phyloP scores from a whole-genome alignment of 73 alveolate genomes.

The Halteria grandinella region DNA sequence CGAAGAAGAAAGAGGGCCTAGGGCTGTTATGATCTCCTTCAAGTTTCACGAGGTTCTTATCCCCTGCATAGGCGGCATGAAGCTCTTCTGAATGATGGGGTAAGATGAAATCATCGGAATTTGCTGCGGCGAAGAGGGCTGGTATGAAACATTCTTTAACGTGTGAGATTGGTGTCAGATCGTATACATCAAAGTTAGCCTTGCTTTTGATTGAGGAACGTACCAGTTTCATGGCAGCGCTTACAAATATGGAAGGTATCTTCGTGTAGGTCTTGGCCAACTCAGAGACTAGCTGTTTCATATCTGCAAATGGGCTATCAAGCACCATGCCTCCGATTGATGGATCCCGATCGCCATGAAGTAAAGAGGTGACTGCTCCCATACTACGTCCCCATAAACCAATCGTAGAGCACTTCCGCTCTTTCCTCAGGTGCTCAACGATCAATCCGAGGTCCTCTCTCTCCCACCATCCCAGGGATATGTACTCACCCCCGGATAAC shows the following conservation, averaged over 20 bases:
- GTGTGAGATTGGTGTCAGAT: slow-evolving; percentile 72
- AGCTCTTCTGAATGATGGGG: slow-evolving; percentile 84
- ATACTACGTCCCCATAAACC: slow-evolving; percentile 84
- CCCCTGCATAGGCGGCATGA: slow-evolving; percentile 84
- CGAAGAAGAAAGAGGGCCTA: slow-evolving; percentile 77
- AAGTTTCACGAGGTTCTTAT: slow-evolving; percentile 81
- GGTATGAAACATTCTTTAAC: slow-evolving; percentile 89
- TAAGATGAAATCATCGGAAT: slow-evolving; percentile 77
- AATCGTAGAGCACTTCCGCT: slow-evolving; percentile 60
- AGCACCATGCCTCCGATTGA: slow-evolving; percentile 71
- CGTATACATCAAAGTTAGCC: slow-evolving; percentile 68
- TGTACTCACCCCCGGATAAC: slow-evolving; percentile 91
- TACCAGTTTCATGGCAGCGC: slow-evolving; percentile 50
- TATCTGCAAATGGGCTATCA: slow-evolving; percentile 75
- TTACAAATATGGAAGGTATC: slow-evolving; percentile 65
- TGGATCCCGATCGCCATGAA: slow-evolving; percentile 78
- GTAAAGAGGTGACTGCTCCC: slow-evolving; percentile 81
- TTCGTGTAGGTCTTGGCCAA: slow-evolving; percentile 63
- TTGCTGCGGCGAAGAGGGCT: slow-evolving; percentile 83
- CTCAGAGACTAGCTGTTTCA: slow-evolving; percentile 61
- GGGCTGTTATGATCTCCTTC: slow-evolving; percentile 91
- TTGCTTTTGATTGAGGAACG: slow-evolving; percentile 46
- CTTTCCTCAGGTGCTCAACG: slow-evolving; percentile 63
- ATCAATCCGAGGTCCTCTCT: slow-evolving; percentile 92
- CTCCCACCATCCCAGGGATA: slow-evolving; percentile 95